These are phyloP conservation scores for Lyophyllum semitale DNA, from an alignment of 768 basidiomycete genomes.

Conservation along the genomic window DNA sequence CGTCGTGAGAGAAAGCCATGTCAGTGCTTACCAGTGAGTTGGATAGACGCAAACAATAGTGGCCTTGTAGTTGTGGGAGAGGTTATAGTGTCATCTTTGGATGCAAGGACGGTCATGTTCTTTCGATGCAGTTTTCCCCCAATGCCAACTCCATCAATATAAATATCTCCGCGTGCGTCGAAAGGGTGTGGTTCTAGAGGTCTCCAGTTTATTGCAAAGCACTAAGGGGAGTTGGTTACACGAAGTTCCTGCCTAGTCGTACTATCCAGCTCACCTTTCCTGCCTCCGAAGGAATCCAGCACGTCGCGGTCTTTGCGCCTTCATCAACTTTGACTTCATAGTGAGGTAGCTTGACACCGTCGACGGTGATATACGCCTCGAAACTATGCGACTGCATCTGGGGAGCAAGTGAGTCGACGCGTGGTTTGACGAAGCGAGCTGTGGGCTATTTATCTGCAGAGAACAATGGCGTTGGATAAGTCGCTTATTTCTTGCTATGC, in stretches of 20 bases:
- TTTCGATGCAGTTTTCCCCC: background rate
- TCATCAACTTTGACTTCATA: constrained; percentile 14
- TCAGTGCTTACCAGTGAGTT: constrained; percentile 1
- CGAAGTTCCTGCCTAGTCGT: background rate
- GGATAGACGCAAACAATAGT: constrained; percentile 1
- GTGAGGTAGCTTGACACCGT: constrained; percentile 12
- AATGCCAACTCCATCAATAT: background rate
- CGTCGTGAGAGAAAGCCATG: no score
- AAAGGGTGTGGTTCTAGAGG: background rate
- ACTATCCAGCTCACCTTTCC: constrained; percentile 24
- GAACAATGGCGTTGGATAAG: no score
- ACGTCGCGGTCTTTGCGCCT: constrained; percentile 7
- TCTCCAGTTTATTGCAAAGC: background rate
- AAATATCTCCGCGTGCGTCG: background rate
- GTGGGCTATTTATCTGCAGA: no score
- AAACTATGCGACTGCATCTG: constrained; percentile 11
- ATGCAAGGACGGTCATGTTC: background rate
- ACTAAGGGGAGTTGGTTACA: background rate
- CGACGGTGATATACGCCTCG: constrained; percentile 16
- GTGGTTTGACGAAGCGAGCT: no score
- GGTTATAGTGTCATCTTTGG: background rate
- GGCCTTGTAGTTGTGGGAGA: background rate
- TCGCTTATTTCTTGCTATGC: no score
- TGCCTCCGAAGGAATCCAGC: constrained; percentile 24
- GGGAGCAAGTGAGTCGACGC: no score